phyloP scores from a whole-genome alignment of 1,139 yeast genomes.

The Blastobotrys indianensis region DNA sequence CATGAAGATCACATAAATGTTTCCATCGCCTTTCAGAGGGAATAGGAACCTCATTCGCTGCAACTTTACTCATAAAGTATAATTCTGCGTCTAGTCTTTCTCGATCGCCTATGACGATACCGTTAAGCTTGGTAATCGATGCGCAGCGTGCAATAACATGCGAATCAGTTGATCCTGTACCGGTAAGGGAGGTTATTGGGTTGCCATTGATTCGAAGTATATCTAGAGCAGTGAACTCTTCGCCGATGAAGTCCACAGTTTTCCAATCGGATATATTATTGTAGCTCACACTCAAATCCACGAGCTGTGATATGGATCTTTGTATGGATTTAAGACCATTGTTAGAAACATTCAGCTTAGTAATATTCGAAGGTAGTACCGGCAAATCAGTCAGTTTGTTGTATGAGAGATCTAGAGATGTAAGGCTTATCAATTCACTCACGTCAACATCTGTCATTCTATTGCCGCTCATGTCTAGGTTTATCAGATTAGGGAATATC shows the following conservation, averaged over 20 bases:
- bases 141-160: constrained; percentile 47
- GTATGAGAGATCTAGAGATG: constrained; percentile 41
- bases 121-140: constrained; percentile 46
- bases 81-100: constrained; percentile 63
- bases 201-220: constrained; percentile 48
- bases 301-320: too few relatives aligned
- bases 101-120: constrained; percentile 41
- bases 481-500: constrained; percentile 42
- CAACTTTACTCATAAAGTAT: constrained; percentile 53
- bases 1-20: constrained; percentile 29
- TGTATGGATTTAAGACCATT: constrained; percentile 19
- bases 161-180: constrained; percentile 20
- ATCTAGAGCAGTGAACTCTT: constrained; percentile 37
- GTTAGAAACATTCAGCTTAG: constrained; percentile 24
- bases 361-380: neutral
- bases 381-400: constrained; percentile 40
- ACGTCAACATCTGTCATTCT: constrained; percentile 15
- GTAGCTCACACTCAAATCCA: constrained; percentile 42
- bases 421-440: constrained; percentile 19
- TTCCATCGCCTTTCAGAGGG: constrained; percentile 27
- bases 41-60: constrained; percentile 28
- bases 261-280: constrained; percentile 46
- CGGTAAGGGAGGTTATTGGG: constrained; percentile 42
- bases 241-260: constrained; percentile 41
- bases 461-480: constrained; percentile 48